Evolutionary conservation across 2,329 filamentous ascomycete genomes (phyloP).

Genomic region (Fusarium verticillioides): DNA sequence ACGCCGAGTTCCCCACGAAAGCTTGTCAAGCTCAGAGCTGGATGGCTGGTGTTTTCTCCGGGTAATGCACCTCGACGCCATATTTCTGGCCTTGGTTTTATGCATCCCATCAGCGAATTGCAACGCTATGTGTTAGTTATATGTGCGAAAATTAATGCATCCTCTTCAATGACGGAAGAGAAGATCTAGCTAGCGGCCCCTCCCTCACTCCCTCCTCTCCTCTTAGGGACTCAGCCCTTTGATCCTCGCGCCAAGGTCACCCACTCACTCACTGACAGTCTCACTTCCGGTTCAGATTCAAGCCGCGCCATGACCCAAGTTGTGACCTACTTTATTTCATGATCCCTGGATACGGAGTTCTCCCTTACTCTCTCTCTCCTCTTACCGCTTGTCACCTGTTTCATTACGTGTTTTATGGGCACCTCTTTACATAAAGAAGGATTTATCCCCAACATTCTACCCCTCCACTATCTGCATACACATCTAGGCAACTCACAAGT

Average conservation of each 20-base stretch:
- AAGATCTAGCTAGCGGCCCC: slow-evolving; percentile 13
- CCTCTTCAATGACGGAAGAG: slow-evolving; percentile 18
- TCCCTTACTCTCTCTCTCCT: background rate
- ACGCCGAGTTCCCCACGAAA: slow-evolving; percentile 25
- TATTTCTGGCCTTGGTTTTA: slow-evolving; percentile 22
- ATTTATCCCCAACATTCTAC: slow-evolving; percentile 10
- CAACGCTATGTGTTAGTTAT: slow-evolving; percentile 6
- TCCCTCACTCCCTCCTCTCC: slow-evolving; percentile 9
- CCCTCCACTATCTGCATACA: slow-evolving; percentile 20
- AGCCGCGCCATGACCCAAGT: slow-evolving; percentile 10
- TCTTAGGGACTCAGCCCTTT: background rate
- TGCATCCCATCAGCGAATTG: slow-evolving; percentile 19
- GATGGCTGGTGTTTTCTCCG: slow-evolving; percentile 18
- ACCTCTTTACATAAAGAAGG: slow-evolving; percentile 39
- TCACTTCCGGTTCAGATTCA: slow-evolving; percentile 3
- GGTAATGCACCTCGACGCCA: slow-evolving; percentile 41
- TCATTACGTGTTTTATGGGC: slow-evolving; percentile 7
- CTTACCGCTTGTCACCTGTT: slow-evolving; percentile 22
- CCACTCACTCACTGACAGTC: background rate
- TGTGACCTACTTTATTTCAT: background rate
- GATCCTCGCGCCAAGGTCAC: slow-evolving; percentile 17
- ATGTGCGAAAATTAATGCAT: slow-evolving; percentile 10
- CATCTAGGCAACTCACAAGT: slow-evolving; percentile 4
- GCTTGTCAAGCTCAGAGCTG: slow-evolving; percentile 14
- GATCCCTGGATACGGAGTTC: slow-evolving; percentile 5